phyloP scores from a whole-genome alignment of 495 filamentous ascomycete genomes.

The Usnea hakonensis region DNA sequence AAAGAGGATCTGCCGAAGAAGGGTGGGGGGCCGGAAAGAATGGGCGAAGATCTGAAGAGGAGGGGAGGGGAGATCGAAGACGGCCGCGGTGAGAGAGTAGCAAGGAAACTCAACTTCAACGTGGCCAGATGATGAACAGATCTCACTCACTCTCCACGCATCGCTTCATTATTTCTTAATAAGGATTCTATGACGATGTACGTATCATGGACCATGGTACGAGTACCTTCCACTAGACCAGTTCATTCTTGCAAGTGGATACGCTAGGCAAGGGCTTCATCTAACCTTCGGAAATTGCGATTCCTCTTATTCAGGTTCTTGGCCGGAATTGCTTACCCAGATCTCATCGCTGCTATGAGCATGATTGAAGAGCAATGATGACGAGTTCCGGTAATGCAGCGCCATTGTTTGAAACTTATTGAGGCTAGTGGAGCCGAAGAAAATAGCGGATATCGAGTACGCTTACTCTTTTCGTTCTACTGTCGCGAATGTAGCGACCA shows the following conservation, averaged over 20 bases:
- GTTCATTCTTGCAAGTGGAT: neutral
- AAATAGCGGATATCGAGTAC: too few relatives aligned
- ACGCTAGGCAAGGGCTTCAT: neutral
- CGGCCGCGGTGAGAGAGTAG: slow-evolving; percentile 60
- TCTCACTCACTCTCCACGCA: neutral
- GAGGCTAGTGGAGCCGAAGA: neutral
- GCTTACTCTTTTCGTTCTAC: neutral
- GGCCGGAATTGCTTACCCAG: neutral
- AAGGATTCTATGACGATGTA: too few relatives aligned
- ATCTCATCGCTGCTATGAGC: too few relatives aligned
- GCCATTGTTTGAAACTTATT: neutral
- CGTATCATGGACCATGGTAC: too few relatives aligned
- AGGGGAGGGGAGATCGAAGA: slow-evolving; percentile 67
- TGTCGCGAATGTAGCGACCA: too few relatives aligned
- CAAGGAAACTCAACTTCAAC: slow-evolving; percentile 81
- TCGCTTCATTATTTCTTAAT: neutral
- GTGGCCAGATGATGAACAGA: slow-evolving; percentile 42
- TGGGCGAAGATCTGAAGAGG: slow-evolving; percentile 77
- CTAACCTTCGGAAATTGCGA: neutral
- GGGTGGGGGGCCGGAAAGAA: slow-evolving; percentile 59
- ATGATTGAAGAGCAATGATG: neutral
- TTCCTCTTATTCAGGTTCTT: neutral
- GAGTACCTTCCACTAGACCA: neutral
- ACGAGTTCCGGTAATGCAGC: neutral
- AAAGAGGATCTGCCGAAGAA: slow-evolving; percentile 75